phyloP scores from a whole-genome alignment of 768 basidiomycete species.

The Hortiboletus flavorubellus region DNA sequence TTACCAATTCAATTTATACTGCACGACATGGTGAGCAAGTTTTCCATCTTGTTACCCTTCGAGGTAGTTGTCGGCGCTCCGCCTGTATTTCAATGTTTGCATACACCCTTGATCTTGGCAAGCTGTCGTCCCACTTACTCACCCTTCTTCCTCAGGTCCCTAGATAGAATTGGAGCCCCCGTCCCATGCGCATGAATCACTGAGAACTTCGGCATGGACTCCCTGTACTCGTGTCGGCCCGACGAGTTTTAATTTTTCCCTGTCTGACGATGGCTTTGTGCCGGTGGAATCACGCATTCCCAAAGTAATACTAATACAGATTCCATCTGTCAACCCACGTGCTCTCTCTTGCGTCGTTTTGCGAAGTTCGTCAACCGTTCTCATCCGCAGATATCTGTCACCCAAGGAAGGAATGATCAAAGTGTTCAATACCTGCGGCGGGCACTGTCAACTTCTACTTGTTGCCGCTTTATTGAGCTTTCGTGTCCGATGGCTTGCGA shows the following conservation, averaged over 20 bases:
- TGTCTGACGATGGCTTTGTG: neutral
- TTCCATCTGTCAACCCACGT: neutral
- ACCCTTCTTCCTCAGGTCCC: neutral
- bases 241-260: neutral
- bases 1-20: neutral
- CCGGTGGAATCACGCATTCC: neutral
- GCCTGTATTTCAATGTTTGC: neutral
- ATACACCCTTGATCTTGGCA: neutral
- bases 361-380: neutral
- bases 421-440: neutral
- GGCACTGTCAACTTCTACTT: neutral
- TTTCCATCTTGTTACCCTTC: neutral
- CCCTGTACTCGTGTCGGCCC: too few relatives aligned
- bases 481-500: too few relatives aligned
- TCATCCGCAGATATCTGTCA: neutral
- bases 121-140: neutral
- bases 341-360: neutral
- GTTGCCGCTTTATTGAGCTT: neutral
- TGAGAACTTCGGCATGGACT: neutral
- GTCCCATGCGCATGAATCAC: constrained; percentile 1
- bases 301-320: neutral
- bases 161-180: neutral
- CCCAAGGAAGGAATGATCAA: too few relatives aligned
- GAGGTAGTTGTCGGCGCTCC: neutral
- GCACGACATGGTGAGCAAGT: neutral